Evolutionary conservation across 2,329 filamentous ascomycete species (phyloP), one percentile per base, ranked within the genome.

Genomic region (Escovopsis weberi): DNA sequence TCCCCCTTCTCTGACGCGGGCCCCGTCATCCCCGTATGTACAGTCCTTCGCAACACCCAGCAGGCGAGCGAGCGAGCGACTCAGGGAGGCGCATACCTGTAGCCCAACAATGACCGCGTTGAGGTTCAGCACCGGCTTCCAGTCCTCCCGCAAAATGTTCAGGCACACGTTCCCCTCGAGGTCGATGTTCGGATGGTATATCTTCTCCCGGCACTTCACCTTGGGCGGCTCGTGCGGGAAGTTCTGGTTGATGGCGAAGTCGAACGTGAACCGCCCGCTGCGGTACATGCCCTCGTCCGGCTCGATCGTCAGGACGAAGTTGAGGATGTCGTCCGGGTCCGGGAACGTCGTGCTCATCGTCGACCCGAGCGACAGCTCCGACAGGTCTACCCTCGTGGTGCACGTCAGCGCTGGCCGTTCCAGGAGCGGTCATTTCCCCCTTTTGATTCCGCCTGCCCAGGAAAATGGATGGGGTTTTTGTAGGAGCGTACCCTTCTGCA

Each of bases 141-240:
- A 98, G 67, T 98, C 91, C 67, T 98, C 91, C 48, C 91, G 73
- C 56, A 98, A 65, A 55, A 98, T 98, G 62, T 98, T 98, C 57
- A 98, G 67, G 68, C 91, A 98, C 48, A 98, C 88, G 59, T 98
- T 98, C 53, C 91, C 91, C 60, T 96, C 86, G 35, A 94, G 74
- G 58, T 98, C 91, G 59, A 98, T 98, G 64, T 98, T 98, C 6
- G 91, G 91, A 61, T 98, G 91, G 67, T 98, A 98, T 55, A 98
- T 96, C 72, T 94, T 96, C 66, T 98, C 85, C 53, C 80, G 83
- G 67, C 91, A 96, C 58, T 85, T 91, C 53, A 98, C 91, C 66
- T 96, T 96, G 18, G 91, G 91, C 48, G 91, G 88, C 61, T 96
- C 88, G 66, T 96, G 91, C 1, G 91, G 91, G 65, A 94, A 98